Evolutionary conservation across 2,329 filamentous ascomycete species (phyloP), one percentile per base, ranked within the genome.

Genomic region (Elsinoe ampelina): DNA sequence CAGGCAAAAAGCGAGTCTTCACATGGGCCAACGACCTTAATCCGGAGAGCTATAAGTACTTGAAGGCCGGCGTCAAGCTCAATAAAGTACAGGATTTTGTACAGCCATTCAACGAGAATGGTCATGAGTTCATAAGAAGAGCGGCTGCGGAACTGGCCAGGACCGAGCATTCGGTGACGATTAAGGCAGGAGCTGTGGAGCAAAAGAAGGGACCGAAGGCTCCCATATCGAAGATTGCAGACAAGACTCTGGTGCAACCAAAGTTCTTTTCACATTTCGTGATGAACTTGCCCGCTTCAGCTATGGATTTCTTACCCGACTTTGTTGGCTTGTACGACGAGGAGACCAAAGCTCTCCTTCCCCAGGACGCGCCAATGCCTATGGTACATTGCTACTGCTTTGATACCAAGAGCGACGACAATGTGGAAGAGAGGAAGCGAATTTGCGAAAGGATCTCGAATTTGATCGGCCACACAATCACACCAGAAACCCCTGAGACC

Each of bases 21-120:
- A 91, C 96, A 15, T 95, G 88, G 84, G 93, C 91, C 38, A 98
- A 97, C 72, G 93, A 98, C 70, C 84, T 96, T 68, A 98, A 98
- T 68, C 92, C 92, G 0, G 87, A 95, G 65, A 91, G 89, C 64
- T 89, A 84, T 71, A 80, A 77, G 57, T 85, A 83, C 61, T 81
- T 98, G 65, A 71, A 78, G 26, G 80, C 85, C 35, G 87, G 87
- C 7, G 79, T 95, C 54, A 71, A 73, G 54, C 79, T 80, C 60
- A 98, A 98, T 74, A 95, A 95, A 76, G 89, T 85, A 39, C 67
- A 75, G 4, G 72, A 82, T 19, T 95, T 85, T 64, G 89, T 96
- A 34, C 82, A 77, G 3, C 77, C 89, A 0, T 92, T 86, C 75
- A 93, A 93, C 72, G 75, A 83, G 63, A 90, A 98, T 67, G 93